A percentile compares a stretch with the other conserved stretches of the same genome.
Conservation (phyloP, 345 rosid genomes). For the Garcia nutans region DNA sequence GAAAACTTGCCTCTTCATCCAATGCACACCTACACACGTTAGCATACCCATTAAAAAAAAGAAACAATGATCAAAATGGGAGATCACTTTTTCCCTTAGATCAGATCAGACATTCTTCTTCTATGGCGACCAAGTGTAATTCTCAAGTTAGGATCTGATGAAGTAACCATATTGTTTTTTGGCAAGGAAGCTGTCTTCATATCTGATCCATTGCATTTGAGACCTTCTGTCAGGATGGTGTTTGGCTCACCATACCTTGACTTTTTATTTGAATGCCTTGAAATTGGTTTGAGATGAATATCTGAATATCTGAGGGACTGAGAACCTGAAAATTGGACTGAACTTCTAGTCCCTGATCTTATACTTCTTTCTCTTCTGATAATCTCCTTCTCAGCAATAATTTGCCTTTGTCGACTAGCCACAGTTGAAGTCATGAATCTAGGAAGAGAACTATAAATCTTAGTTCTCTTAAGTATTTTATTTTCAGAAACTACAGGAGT, state of each 20-base stretch:
- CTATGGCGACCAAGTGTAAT: conserved; percentile 52
- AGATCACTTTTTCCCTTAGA: conserved; percentile 19
- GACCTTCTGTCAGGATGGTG: conserved; percentile 31
- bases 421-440: conserved; percentile 85
- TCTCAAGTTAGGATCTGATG: conserved; percentile 69
- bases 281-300: conserved; percentile 42
- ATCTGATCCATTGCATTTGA: conserved; percentile 34
- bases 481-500: conserved; percentile 39
- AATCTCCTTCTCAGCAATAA: conserved; percentile 53
- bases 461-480: conserved; percentile 24
- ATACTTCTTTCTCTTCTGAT: conserved; percentile 36
- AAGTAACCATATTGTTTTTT: conserved; percentile 56
- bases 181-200: conserved; percentile 38
- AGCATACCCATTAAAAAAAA: background rate
- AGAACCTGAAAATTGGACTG: conserved; percentile 49
- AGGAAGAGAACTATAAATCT: conserved; percentile 35
- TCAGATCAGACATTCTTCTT: conserved; percentile 76
- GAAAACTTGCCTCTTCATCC: background rate
- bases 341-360: conserved; percentile 40
- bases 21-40: conserved; percentile 1
- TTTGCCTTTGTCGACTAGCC: conserved; percentile 82
- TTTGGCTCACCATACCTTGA: conserved; percentile 40
- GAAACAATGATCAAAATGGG: background rate
- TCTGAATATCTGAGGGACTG: conserved; percentile 69
- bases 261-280: conserved; percentile 46